Base-by-base conservation (phyloP, 768 basidiomycete species). In the Podaxis pistillaris region DNA sequence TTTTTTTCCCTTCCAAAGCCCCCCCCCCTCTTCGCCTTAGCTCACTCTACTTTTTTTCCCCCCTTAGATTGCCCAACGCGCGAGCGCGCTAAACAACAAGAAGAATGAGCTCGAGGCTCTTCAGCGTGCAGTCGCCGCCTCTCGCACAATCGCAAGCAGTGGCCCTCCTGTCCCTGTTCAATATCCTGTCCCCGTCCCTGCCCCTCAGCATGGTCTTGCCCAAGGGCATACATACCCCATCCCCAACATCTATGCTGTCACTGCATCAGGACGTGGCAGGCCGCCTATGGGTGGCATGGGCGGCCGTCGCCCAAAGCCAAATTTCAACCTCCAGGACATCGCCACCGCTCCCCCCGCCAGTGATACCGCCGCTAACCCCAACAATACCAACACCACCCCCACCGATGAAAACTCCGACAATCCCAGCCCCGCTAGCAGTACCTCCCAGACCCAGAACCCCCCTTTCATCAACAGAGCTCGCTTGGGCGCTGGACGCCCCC, bases 241-340 rank as follows among this genome's bases (percentile, higher is more conserved):
- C 28, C 44, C 60, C 22, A 64, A 64, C 46, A 61, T 63, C 40
- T 62, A 63, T 37, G 56, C 60, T n/a, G 26, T 66, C 76, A 79
- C 51, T 33, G 41, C 56, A 28, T 19, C 57, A 26, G 55, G 63
- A 30, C 58, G 58, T 60, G 47, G 60, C 37, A 33, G 55, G 28
- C 9, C 63, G 22, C 50, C 59, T 40, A 71, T 70, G 8, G 68
- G 64, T n/a, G 76, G 77, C 53, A 74, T 80, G 60, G 72, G 76
- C 54, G 74, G 76, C 5, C 76, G 84, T 53, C 79, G 88, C 41
- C 75, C 73, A 60, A 85, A 81, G 64, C 86, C 86, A 5, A 73
- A 73, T 52, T 81, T 91, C 69, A 86, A 81, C 66, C 79, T 93
- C 64, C 85, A 80, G 64, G 87, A 88, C 70, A 87, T 90, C 52